A percentile compares a stretch with the other conserved stretches of the same genome.
Conservation (phyloP, 345 rosid species). For the Pistacia vera region DNA sequence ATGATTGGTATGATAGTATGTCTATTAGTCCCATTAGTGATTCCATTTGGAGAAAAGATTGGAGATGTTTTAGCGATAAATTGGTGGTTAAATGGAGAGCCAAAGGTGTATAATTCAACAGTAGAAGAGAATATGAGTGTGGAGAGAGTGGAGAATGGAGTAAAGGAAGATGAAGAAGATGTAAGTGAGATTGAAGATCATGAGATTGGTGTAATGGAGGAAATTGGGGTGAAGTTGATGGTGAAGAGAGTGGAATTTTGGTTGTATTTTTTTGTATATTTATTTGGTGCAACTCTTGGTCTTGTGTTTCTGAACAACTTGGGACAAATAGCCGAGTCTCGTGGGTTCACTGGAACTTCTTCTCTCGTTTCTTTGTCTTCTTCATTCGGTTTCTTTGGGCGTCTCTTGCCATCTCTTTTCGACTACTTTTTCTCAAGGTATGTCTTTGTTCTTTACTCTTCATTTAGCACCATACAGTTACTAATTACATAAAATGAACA, state of each 20-base stretch:
- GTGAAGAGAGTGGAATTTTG: conserved; percentile 65
- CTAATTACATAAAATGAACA: no score
- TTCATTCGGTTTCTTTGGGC: conserved; percentile 89
- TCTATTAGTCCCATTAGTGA: conserved; percentile 50
- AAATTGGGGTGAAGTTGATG: conserved; percentile 64
- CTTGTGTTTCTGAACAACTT: conserved; percentile 78
- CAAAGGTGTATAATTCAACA: conserved; percentile 23
- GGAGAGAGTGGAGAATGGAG: conserved; percentile 2
- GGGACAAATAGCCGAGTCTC: conserved; percentile 93
- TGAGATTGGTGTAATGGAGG: conserved; percentile 44
- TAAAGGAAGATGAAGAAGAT: conserved; percentile 19
- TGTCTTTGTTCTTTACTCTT: neutral
- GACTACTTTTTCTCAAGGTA: conserved; percentile 75
- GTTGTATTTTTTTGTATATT: conserved; percentile 71
- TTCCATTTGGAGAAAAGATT: conserved; percentile 40
- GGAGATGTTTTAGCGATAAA: conserved; percentile 8
- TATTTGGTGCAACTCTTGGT: conserved; percentile 83
- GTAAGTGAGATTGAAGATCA: conserved; percentile 12
- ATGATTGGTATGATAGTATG: conserved; percentile 48
- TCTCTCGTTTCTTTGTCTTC: conserved; percentile 79
- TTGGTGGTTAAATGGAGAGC: conserved; percentile 23
- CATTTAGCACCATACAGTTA: no score
- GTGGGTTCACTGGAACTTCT: conserved; percentile 48
- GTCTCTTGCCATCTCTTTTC: conserved; percentile 73
- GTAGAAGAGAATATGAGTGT: conserved; percentile 29